Base-by-base conservation (phyloP, 495 filamentous ascomycete species). In the Sporormia fimetaria region DNA sequence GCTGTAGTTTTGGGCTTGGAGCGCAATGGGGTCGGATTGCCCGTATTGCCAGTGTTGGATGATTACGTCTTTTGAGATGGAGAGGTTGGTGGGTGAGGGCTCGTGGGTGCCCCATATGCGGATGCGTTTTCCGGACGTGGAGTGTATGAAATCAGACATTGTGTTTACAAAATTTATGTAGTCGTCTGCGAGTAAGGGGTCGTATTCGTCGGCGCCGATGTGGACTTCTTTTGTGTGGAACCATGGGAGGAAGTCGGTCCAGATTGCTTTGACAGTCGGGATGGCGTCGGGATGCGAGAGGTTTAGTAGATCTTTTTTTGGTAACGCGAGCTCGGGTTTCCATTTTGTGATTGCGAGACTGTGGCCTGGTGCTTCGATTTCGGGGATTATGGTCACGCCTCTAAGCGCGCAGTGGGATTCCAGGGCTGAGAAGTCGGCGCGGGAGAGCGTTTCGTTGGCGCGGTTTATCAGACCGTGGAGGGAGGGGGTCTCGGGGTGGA, bases 1-100 rank as follows among this genome's bases (percentile, higher is more conserved):
- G 4, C 60, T 41, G 40, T 72, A 71, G 4, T 63, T 66, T 2
- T 57, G 43, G 0, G 44, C 42, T 10, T 62, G 59, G 0, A 74
- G 56, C 6, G 38, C 40, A 5, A 70, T 56, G 0, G 70, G 69
- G 25, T 75, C 69, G 0, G 70, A 74, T 37, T 75, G 63, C 11
- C 70, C 71, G 42, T 68, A 69, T 38, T 75, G 70, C 71, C 71
- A 75, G 44, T 74, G 71, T 51, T 75, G 70, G 7, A 68, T 64
- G 8, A 64, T 67, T 24, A 73, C 57, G 29, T 66, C 58, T 8
- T 54, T 57, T 6, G 62, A 56, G 27, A 72, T 64, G 1, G 51
- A 52, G 1, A 57, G 48, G 1, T 51, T 57, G 8, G 58, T 42
- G 1, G n/a, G n/a, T 7, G 64, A 64, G 0, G 71, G 68, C 37